Conservation (phyloP, 768 basidiomycete species). For the Suillus weaverae region DNA sequence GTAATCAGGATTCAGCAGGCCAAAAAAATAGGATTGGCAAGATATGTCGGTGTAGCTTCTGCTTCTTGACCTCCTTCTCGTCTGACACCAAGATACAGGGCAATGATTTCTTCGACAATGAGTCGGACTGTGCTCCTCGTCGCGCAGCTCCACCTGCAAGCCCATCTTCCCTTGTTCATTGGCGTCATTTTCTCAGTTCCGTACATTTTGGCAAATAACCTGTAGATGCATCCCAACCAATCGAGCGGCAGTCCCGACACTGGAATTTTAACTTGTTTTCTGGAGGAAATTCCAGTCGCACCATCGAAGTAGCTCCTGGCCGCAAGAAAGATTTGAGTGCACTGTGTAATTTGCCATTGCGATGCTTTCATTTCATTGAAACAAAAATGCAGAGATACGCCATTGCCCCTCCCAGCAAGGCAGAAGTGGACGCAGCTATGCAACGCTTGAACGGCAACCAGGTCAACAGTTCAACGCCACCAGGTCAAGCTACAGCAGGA, state of each 20-base stretch:
- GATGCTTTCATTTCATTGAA: background rate
- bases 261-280: background rate
- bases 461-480: background rate
- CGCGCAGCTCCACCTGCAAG: background rate
- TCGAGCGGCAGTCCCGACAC: background rate
- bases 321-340: background rate
- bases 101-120: background rate
- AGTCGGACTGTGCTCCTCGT: background rate
- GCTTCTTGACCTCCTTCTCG: too few species aligned
- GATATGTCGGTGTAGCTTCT: too few species aligned
- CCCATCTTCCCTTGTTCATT: background rate
- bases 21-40: too few species aligned
- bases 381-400: background rate
- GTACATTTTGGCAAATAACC: background rate
- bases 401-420: background rate
- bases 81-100: too few species aligned
- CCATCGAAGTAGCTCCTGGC: background rate
- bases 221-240: background rate
- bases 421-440: background rate
- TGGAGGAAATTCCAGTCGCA: background rate
- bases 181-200: background rate
- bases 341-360: background rate
- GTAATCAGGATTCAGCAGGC: too few species aligned
- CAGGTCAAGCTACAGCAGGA: background rate
- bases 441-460: background rate